A percentile compares a stretch with the other conserved stretches of the same genome.
phyloP scores from a whole-genome alignment of 2,329 filamentous ascomycete genomes.

The Nigrograna mackinnonii region DNA sequence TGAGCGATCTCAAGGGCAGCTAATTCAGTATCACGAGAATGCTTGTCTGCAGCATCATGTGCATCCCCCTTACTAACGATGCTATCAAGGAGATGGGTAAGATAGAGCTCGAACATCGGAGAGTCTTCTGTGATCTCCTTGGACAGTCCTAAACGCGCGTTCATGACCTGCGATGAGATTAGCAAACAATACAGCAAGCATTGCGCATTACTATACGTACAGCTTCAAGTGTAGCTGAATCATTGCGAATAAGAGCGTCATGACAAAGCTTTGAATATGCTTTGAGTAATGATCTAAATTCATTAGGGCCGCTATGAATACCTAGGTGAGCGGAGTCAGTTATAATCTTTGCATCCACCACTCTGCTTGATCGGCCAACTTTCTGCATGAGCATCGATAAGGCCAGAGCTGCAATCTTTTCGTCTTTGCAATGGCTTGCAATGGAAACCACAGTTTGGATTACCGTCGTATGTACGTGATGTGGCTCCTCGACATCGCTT shows the following conservation, averaged over 20 bases:
- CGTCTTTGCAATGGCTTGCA: conserved; percentile 77
- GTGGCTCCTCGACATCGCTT: conserved; percentile 77
- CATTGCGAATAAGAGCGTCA: conserved; percentile 71
- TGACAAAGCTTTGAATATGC: conserved; percentile 77
- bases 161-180: conserved; percentile 61
- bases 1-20: conserved; percentile 87
- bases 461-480: conserved; percentile 80
- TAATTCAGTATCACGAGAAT: conserved; percentile 77
- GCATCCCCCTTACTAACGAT: conserved; percentile 91
- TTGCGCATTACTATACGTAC: conserved; percentile 51
- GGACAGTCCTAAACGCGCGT: conserved; percentile 80
- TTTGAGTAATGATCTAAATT: conserved; percentile 85
- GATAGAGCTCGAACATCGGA: conserved; percentile 79
- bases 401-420: conserved; percentile 90
- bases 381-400: conserved; percentile 98
- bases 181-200: conserved; percentile 1
- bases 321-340: conserved; percentile 79
- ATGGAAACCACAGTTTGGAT: conserved; percentile 95
- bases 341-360: conserved; percentile 84
- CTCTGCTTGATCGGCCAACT: conserved; percentile 77
- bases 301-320: conserved; percentile 74
- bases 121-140: conserved; percentile 69
- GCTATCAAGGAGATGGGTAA: conserved; percentile 80
- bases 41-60: conserved; percentile 70
- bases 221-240: conserved; percentile 69